These are phyloP conservation scores for Leucosporidium scottii DNA, from an alignment of 768 basidiomycete species.

Conservation along the genomic window DNA sequence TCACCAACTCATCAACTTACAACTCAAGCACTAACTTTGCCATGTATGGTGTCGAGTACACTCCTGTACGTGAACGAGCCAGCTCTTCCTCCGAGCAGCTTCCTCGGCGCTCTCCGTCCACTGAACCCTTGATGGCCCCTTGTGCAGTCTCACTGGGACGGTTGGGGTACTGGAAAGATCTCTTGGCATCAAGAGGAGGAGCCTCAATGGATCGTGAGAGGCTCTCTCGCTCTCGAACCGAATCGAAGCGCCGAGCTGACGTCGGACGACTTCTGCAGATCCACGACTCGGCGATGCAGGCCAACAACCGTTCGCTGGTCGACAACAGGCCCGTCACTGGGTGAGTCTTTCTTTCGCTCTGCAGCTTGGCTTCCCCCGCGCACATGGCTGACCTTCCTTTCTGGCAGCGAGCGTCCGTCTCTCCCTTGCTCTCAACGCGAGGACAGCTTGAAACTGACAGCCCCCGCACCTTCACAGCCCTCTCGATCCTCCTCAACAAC, in stretches of 20 bases:
- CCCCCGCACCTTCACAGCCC: too few species aligned
- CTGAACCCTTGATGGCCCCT: too few species aligned
- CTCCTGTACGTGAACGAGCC: background rate
- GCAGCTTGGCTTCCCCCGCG: too few species aligned
- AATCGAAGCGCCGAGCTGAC: too few species aligned
- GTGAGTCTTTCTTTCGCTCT: too few species aligned
- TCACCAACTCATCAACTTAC: background rate
- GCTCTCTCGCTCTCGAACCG: background rate
- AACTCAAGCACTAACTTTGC: background rate
- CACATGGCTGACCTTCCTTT: too few species aligned
- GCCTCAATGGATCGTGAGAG: background rate
- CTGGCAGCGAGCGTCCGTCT: too few species aligned
- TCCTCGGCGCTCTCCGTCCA: too few species aligned
- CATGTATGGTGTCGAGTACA: background rate
- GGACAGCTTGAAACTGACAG: too few species aligned
- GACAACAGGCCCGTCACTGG: background rate
- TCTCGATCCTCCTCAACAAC: too few species aligned
- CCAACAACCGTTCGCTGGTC: background rate
- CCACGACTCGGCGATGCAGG: background rate
- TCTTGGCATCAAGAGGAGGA: background rate
- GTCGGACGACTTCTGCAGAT: background rate
- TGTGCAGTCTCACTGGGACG: conserved; percentile 4
- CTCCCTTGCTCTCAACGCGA: too few species aligned
- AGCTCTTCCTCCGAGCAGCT: too few species aligned
- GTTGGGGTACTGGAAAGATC: conserved; percentile 7